phyloP scores from a whole-genome alignment of 2,329 filamentous ascomycete species.

The Teratosphaeria epicoccoides region DNA sequence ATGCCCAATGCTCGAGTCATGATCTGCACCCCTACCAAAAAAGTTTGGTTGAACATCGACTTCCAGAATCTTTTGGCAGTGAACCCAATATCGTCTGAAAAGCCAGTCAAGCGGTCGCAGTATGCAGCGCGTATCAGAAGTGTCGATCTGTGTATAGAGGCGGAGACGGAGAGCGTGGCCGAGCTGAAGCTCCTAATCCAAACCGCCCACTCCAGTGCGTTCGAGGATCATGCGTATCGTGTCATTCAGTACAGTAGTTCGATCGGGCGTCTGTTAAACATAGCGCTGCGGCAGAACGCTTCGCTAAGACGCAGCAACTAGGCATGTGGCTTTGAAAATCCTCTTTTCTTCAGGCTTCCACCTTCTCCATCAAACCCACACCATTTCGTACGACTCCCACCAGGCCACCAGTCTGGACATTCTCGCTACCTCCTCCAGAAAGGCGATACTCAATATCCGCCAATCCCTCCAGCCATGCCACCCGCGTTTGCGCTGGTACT shows the following conservation, averaged over 20 bases:
- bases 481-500: conserved; percentile 75
- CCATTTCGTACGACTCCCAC: conserved; percentile 82
- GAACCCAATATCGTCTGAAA: too few species aligned
- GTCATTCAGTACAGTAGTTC: neutral
- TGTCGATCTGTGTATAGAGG: too few species aligned
- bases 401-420: conserved; percentile 82
- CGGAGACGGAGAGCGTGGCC: too few species aligned
- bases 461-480: conserved; percentile 82
- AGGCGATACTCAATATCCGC: conserved; percentile 89
- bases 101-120: too few species aligned
- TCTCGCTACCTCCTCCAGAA: conserved; percentile 75
- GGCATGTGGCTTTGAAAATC: neutral
- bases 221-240: too few species aligned
- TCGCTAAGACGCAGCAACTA: neutral
- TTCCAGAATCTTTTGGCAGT: neutral
- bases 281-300: neutral
- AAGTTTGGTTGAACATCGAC: neutral
- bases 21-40: neutral
- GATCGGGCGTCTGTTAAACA: neutral
- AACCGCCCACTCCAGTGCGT: too few species aligned
- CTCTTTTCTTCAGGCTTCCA: conserved; percentile 6
- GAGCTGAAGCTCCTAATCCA: too few species aligned
- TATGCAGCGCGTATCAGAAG: too few species aligned
- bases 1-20: neutral
- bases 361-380: conserved; percentile 57